Conservation (phyloP, 495 filamentous ascomycete species). For the Aspergillus panamensis region DNA sequence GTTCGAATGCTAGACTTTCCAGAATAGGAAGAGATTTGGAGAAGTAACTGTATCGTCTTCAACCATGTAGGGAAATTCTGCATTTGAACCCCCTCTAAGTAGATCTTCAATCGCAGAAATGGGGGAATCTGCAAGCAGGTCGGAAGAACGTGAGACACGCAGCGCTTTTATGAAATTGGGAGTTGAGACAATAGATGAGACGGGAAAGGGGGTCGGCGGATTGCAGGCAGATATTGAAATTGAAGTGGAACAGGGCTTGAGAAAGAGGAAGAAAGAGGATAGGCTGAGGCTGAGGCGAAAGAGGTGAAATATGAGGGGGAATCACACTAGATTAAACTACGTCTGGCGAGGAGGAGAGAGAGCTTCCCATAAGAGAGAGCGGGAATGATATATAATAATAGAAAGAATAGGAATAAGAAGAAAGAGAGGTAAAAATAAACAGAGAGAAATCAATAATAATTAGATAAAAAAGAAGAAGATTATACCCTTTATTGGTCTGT, state of each 20-base stretch:
- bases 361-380: not conserved
- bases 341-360: not conserved
- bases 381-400: not conserved
- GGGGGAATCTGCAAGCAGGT: not conserved
- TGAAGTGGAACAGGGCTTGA: no score
- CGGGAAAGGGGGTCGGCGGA: not conserved
- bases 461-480: not conserved
- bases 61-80: not conserved
- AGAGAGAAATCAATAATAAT: not conserved
- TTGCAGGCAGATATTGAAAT: no score
- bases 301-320: not conserved
- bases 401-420: not conserved
- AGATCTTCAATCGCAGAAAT: not conserved
- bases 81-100: constrained; percentile 1
- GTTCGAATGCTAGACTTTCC: not conserved
- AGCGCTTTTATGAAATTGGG: not conserved
- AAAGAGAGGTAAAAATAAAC: not conserved
- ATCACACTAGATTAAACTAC: not conserved
- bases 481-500: not conserved
- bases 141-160: constrained; percentile 15
- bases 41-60: not conserved
- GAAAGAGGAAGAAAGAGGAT: not conserved
- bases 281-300: not conserved
- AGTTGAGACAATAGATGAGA: constrained; percentile 10
- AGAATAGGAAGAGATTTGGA: not conserved